Percentiles rank a stretch among this genome's conserved stretches.
phyloP scores from a whole-genome alignment of 306 rosid species.

The Vigna radiata region DNA sequence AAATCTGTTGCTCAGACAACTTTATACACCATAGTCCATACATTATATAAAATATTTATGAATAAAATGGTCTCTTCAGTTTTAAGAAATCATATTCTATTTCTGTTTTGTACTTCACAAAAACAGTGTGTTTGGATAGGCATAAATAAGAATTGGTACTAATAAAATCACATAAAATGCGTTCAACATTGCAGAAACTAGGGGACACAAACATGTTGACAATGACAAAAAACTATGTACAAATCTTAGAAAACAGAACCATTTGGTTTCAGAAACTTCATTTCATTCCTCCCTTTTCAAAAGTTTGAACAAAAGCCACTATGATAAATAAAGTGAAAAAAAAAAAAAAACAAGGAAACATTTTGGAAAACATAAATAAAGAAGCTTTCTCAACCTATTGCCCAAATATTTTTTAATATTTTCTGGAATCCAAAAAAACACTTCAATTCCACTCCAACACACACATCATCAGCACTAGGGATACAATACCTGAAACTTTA shows the following conservation, averaged over 20 bases:
- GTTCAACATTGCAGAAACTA: neutral
- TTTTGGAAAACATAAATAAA: neutral
- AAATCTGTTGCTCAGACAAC: neutral
- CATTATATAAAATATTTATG: neutral
- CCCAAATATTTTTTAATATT: neutral
- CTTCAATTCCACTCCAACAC: slow-evolving; percentile 5
- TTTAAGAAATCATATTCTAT: neutral
- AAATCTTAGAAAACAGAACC: neutral
- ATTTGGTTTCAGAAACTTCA: neutral
- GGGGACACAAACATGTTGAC: neutral
- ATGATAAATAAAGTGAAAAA: too few species aligned
- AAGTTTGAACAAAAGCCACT: neutral
- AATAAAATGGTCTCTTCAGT: neutral
- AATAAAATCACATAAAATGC: neutral
- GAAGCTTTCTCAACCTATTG: neutral
- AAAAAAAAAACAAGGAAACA: neutral
- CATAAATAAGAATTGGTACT: neutral
- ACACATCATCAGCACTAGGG: neutral
- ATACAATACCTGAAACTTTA: neutral
- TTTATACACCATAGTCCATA: neutral
- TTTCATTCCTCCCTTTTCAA: neutral
- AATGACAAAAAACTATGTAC: neutral
- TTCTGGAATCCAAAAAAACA: neutral
- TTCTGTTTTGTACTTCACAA: neutral
- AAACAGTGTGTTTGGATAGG: neutral